phyloP scores from a whole-genome alignment of 352 stramenopile genomes.

The Globisporangium lucens region DNA sequence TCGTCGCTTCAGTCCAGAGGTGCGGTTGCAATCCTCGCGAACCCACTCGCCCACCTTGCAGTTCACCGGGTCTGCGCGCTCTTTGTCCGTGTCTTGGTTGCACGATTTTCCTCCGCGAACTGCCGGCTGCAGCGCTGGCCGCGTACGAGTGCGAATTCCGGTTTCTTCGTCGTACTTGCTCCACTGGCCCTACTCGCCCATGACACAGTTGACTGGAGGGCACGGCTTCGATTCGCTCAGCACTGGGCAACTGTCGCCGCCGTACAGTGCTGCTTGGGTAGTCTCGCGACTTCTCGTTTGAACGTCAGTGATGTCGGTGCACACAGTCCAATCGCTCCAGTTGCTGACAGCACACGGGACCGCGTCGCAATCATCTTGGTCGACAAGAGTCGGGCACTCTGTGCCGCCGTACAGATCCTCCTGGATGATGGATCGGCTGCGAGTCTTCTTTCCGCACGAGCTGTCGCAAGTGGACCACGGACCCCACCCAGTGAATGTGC shows the following conservation, averaged over 20 bases:
- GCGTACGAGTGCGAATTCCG: conserved; percentile 30
- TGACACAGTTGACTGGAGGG: conserved; percentile 38
- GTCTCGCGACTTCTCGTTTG: conserved; percentile 30
- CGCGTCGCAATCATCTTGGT: conserved; percentile 40
- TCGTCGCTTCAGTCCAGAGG: conserved; percentile 31
- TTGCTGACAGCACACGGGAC: conserved; percentile 36
- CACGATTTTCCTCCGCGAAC: conserved; percentile 45
- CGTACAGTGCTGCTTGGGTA: conserved; percentile 35
- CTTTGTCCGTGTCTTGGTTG: conserved; percentile 25
- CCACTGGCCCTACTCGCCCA: conserved; percentile 43
- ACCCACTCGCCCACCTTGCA: conserved; percentile 50
- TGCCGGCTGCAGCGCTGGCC: conserved; percentile 22
- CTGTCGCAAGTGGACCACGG: conserved; percentile 28
- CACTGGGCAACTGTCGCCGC: conserved; percentile 22
- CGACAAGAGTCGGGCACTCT: conserved; percentile 37
- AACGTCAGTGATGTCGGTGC: conserved; percentile 37
- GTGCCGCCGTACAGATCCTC: conserved; percentile 49
- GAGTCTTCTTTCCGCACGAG: conserved; percentile 30
- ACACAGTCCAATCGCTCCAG: conserved; percentile 48
- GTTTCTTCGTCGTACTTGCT: conserved; percentile 34
- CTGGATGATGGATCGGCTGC: conserved; percentile 33
- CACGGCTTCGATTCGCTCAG: conserved; percentile 30
- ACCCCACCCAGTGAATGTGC: conserved; percentile 33
- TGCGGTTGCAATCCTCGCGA: conserved; percentile 33
- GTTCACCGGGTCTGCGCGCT: conserved; percentile 42